Evolutionary conservation across 148 eudicot genomes (phyloP).

Genomic region (Chenopodium suecicum): DNA sequence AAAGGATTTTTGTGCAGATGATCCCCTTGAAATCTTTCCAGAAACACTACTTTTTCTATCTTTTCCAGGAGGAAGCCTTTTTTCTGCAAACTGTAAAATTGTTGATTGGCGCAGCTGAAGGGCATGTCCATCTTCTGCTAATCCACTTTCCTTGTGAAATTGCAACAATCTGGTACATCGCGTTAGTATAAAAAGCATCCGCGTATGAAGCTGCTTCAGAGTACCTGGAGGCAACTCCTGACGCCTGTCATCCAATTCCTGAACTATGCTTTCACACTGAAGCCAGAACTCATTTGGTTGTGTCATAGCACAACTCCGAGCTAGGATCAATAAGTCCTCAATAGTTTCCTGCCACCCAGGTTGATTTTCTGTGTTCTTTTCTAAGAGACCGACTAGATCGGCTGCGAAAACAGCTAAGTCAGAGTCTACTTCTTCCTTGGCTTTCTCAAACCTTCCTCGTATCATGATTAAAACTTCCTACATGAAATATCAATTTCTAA

Average conservation of each 20-base stretch:
- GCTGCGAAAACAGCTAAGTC: conserved; percentile 94
- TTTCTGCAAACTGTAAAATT: conserved; percentile 60
- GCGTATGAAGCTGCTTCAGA: conserved; percentile 94
- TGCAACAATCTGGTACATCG: conserved; percentile 95
- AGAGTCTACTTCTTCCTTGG: conserved; percentile 98
- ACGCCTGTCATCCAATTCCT: conserved; percentile 94
- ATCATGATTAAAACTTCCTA: conserved; percentile 96
- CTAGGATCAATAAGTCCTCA: conserved; percentile 86
- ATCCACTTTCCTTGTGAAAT: conserved; percentile 97
- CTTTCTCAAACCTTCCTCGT: conserved; percentile 89
- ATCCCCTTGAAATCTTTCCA: conserved; percentile 42
- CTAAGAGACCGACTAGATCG: conserved; percentile 83
- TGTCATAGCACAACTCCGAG: conserved; percentile 89
- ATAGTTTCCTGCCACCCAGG: conserved; percentile 97
- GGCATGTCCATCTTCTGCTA: conserved; percentile 78
- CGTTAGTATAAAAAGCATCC: conserved; percentile 98
- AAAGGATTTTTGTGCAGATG: conserved; percentile 62
- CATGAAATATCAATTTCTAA: conserved; percentile 13
- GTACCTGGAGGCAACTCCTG: conserved; percentile 89
- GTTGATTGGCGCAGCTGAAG: conserved; percentile 77
- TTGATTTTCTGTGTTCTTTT: conserved; percentile 85
- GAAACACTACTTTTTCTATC: conserved; percentile 39
- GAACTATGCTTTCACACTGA: conserved; percentile 96
- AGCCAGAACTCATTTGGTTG: conserved; percentile 97
- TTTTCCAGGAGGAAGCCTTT: conserved; percentile 40